phyloP scores from a whole-genome alignment of 2,329 filamentous ascomycete species.

The Pleurostoma richardsiae region DNA sequence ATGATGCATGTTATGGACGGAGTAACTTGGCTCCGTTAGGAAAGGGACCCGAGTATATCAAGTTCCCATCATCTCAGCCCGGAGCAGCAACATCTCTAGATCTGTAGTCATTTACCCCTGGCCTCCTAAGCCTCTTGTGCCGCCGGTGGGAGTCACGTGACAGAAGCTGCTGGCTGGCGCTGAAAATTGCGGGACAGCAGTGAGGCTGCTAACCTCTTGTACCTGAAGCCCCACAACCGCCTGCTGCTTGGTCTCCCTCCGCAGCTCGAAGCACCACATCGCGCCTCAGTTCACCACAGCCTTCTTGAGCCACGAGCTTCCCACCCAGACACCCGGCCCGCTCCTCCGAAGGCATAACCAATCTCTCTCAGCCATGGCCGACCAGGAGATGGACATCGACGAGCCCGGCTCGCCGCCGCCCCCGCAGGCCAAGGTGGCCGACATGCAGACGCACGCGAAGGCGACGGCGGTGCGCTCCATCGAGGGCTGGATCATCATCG shows the following conservation, averaged over 20 bases:
- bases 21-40: too few relatives aligned
- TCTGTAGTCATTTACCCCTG: too few relatives aligned
- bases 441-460: slow-evolving; percentile 68
- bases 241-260: neutral
- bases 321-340: slow-evolving; percentile 2
- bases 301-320: neutral
- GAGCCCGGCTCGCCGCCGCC: slow-evolving; percentile 30
- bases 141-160: too few relatives aligned
- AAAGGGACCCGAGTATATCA: too few relatives aligned
- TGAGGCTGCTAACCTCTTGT: neutral
- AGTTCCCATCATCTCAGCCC: too few relatives aligned
- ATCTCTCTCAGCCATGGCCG: slow-evolving; percentile 34
- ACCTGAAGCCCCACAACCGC: neutral
- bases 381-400: slow-evolving; percentile 58
- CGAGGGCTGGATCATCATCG: slow-evolving; percentile 84
- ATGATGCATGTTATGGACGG: too few relatives aligned
- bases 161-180: too few relatives aligned
- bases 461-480: slow-evolving; percentile 81
- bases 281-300: neutral
- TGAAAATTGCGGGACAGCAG: neutral
- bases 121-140: too few relatives aligned
- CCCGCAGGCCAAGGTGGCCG: slow-evolving; percentile 43
- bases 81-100: too few relatives aligned
- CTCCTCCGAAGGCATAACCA: too few relatives aligned
- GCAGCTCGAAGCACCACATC: neutral